phyloP scores from a whole-genome alignment of 1,139 yeast species.

The Pneumocystis sp. region DNA sequence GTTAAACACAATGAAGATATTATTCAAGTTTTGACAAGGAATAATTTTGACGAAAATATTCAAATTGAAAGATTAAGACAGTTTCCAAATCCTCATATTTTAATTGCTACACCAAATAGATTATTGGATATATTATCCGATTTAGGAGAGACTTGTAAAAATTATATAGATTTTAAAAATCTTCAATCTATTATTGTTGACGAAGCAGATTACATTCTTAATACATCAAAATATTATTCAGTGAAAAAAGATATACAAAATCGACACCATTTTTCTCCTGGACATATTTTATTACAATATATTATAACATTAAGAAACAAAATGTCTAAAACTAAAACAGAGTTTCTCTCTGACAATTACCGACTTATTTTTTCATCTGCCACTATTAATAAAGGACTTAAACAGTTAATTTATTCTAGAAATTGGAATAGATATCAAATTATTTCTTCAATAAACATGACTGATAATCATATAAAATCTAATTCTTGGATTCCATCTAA shows the following conservation, averaged over 20 bases:
- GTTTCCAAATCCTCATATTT: conserved; percentile 1
- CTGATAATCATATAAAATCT: background rate
- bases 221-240: background rate
- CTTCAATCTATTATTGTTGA: background rate
- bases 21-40: background rate
- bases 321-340: background rate
- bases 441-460: background rate
- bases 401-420: background rate
- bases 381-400: background rate
- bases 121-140: background rate
- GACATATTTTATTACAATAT: background rate
- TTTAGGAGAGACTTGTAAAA: background rate
- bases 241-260: background rate
- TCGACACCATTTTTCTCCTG: background rate
- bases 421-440: background rate
- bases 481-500: background rate
- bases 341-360: background rate
- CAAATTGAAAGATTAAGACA: background rate
- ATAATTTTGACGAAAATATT: background rate
- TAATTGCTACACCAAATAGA: conserved; percentile 1
- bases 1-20: background rate
- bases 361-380: background rate
- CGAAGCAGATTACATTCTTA: background rate
- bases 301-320: background rate
- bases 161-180: conserved; percentile 1